Evolutionary conservation across 1,284 basidiomycete genomes (phyloP), one percentile per base, ranked within the genome.

Genomic region (Cutaneotrichosporon sp.): DNA sequence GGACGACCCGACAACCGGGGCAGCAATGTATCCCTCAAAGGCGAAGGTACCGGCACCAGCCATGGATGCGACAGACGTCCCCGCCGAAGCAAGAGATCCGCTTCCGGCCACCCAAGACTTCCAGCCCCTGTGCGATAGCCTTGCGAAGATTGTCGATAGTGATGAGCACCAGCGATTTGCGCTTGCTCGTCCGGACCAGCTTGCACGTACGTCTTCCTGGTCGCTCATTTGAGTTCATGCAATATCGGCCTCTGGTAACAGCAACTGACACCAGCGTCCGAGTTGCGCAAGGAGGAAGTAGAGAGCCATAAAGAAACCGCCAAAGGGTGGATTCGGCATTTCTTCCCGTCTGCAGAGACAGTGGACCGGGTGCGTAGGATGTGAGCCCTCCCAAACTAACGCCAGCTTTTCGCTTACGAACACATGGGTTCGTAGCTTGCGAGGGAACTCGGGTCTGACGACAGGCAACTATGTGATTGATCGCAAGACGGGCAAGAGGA

Each of bases 391-490:
- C 24, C 27, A 1, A 25, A 29, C 46, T 37, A 20, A 49, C 35
- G 3, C n/a, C 34, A 74, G 71, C 67, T 75, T 2, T 73, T 73
- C 51, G 57, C 63, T 1, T 59, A 62, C 45, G 71, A 75, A 44
- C 69, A 71, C 53, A 70, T 75, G 67, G 72, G 71, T 69, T 29
- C 48, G 69, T 41, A 14, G 17, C n/a, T n/a, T n/a, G n/a, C n/a
- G n/a, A n/a, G n/a, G n/a, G n/a, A n/a, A n/a, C n/a, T n/a, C n/a
- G n/a, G n/a, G n/a, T n/a, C 55, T 58, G 52, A 61, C 34, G 26
- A 4, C 37, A 72, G 85, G 85, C 4, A 87, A 87, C 70, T 87
- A 77, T 66, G 84, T 87, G 22, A 72, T 81, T 25, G 78, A 85
- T 38, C 78, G 87, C 17, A 72, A 74, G 8, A 80, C 82, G 0